phyloP scores from a whole-genome alignment of 768 basidiomycete genomes.

The Amanita rubescens region DNA sequence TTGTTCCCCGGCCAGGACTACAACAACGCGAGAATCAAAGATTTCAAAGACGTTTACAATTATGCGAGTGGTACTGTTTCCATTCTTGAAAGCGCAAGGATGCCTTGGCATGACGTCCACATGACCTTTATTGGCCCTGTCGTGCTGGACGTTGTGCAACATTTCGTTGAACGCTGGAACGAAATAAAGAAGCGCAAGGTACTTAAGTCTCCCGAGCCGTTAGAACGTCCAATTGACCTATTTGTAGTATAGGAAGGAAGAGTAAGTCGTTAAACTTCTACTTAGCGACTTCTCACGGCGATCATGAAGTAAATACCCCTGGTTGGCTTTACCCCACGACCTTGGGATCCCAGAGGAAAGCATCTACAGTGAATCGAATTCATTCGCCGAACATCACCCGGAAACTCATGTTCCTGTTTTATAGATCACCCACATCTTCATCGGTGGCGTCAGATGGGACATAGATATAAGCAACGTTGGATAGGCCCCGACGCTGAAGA shows the following conservation, averaged over 20 bases:
- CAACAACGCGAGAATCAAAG: conserved; percentile 82
- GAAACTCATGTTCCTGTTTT: neutral
- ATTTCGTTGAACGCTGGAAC: conserved; percentile 91
- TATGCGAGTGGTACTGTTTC: conserved; percentile 67
- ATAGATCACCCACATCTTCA: conserved; percentile 63
- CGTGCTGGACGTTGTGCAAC: conserved; percentile 88
- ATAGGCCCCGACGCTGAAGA: conserved; percentile 27
- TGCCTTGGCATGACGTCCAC: conserved; percentile 98
- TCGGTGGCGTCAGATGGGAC: conserved; percentile 50
- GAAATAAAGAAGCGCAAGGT: conserved; percentile 81
- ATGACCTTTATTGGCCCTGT: conserved; percentile 77
- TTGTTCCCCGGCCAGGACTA: conserved; percentile 94
- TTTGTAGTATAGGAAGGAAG: conserved; percentile 35
- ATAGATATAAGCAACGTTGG: conserved; percentile 58
- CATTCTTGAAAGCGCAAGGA: conserved; percentile 60
- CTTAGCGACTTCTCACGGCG: neutral
- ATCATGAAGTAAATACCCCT: conserved; percentile 39
- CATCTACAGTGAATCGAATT: conserved; percentile 35
- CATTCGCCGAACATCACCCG: neutral
- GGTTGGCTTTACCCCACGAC: conserved; percentile 79
- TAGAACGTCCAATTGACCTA: neutral
- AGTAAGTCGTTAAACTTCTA: conserved; percentile 37
- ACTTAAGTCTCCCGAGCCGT: conserved; percentile 4
- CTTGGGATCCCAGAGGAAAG: conserved; percentile 53
- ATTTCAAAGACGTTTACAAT: conserved; percentile 78